Base-by-base conservation (phyloP, 441 rosid species). In the Populus tomentosa region DNA sequence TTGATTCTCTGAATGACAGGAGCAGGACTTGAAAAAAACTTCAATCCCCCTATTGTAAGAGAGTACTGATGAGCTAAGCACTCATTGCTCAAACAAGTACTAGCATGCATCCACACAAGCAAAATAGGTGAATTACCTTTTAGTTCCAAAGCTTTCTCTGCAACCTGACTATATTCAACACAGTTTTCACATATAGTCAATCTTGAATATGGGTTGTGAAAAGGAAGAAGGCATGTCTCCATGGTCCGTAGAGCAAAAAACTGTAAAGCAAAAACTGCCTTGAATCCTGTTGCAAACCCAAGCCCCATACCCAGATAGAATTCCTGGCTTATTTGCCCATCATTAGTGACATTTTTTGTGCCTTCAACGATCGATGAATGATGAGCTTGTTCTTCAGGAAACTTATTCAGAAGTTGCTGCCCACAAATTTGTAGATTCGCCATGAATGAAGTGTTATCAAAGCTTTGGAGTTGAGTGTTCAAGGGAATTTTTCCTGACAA, bases 381-480 rank as follows among this genome's bases (percentile, higher is more conserved):
- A 28, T 28, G 69, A 23, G 20, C 69, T 66, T 28, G 7, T 23
- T 66, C 69, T 6, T 62, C 72, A 3, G 77, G 56, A 66, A 74
- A 74, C 18, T 6, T 21, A 7, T 46, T 75, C 18, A 46, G 70
- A 26, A 72, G 65, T 30, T 79, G 82, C 13, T 23, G 9, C 10
- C 82, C 82, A 40, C 75, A 82, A 7, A 82, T 75, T 11, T 42
- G 14, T 20, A 72, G 36, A 74, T 82, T 82, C 14, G 71, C 75
- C 24, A 9, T n/a, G 28, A 66, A 79, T 9, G 70, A 50, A 13
- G 70, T 33, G 3, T 7, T 14, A 26, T 11, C 20, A 24, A 69
- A 69, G 26, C 69, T 61, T 50, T 62, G 77, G 10, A 79, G 69
- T 64, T 69, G 78, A 46, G 69, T 69, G 23, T 63, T 30, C 13